phyloP scores from a whole-genome alignment of 139 green algal species.

The Tetratostichococcus sp. region DNA sequence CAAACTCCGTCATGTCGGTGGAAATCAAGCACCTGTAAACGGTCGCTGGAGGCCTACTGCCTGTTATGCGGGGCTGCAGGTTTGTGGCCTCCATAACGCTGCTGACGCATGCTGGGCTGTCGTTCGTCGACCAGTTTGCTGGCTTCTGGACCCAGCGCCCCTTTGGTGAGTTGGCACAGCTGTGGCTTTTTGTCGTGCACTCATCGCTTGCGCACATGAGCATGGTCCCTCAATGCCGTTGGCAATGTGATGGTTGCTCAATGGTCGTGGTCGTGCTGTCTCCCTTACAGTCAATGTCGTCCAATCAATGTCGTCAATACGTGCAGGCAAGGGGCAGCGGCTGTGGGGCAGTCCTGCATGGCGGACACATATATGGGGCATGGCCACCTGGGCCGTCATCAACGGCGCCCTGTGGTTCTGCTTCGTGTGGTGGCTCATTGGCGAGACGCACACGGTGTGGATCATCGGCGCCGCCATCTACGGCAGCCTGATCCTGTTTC shows the following conservation, averaged over 20 bases:
- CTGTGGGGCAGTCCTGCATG: conserved; percentile 35
- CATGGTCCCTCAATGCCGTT: no score
- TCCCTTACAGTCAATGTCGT: no score
- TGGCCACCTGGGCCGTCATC: conserved; percentile 41
- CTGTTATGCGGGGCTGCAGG: no score
- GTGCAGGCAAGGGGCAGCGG: conserved; percentile 17
- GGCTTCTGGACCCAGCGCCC: conserved; percentile 32
- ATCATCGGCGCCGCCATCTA: conserved; percentile 29
- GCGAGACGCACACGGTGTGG: conserved; percentile 23
- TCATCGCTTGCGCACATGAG: no score
- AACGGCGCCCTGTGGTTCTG: conserved; percentile 27
- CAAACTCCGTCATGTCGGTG: no score
- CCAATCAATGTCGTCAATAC: no score
- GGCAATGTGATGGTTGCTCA: no score
- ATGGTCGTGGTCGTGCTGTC: no score
- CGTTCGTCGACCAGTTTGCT: conserved; percentile 30
- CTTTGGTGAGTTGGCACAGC: not conserved
- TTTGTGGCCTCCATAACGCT: conserved; percentile 14
- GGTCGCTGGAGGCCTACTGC: no score
- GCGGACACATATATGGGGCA: conserved; percentile 19
- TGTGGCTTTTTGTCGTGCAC: no score
- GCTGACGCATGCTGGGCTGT: conserved; percentile 25
- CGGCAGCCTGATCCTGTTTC: conserved; percentile 26
- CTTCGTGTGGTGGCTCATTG: conserved; percentile 13
- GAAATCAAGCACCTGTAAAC: no score